Evolutionary conservation across 2,329 filamentous ascomycete genomes (phyloP).

Genomic region (Trichoderma sp.): DNA sequence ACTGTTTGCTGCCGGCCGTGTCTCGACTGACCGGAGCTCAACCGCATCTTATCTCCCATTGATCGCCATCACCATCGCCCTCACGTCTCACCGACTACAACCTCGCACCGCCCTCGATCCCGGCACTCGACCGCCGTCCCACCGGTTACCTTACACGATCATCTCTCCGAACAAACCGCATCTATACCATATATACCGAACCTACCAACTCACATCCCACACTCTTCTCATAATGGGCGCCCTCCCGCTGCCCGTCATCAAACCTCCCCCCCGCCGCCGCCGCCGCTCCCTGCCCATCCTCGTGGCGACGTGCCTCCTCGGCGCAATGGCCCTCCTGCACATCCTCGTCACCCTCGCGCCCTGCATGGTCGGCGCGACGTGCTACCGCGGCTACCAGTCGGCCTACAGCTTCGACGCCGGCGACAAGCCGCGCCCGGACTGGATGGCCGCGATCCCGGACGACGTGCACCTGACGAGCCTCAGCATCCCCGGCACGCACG

Average conservation of each 20-base stretch:
- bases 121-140: neutral
- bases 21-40: neutral
- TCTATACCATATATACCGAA: too few species aligned
- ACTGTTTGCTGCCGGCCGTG: neutral
- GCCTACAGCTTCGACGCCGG: conserved; percentile 48
- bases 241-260: conserved; percentile 9
- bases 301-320: conserved; percentile 29
- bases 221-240: conserved; percentile 5
- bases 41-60: neutral
- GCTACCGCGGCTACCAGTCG: conserved; percentile 38
- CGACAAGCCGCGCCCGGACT: conserved; percentile 39
- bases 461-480: conserved; percentile 46
- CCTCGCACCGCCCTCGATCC: neutral
- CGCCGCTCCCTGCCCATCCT: conserved; percentile 17
- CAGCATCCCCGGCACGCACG: conserved; percentile 56
- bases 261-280: conserved; percentile 2
- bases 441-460: conserved; percentile 51
- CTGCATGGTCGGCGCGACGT: conserved; percentile 36
- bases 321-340: conserved; percentile 35
- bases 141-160: neutral
- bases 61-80: neutral
- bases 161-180: neutral
- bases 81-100: neutral
- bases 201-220: too few species aligned
- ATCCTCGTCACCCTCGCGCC: conserved; percentile 36